Evolutionary conservation across 345 rosid species (phyloP).

Genomic region (Dimocarpus longan): DNA sequence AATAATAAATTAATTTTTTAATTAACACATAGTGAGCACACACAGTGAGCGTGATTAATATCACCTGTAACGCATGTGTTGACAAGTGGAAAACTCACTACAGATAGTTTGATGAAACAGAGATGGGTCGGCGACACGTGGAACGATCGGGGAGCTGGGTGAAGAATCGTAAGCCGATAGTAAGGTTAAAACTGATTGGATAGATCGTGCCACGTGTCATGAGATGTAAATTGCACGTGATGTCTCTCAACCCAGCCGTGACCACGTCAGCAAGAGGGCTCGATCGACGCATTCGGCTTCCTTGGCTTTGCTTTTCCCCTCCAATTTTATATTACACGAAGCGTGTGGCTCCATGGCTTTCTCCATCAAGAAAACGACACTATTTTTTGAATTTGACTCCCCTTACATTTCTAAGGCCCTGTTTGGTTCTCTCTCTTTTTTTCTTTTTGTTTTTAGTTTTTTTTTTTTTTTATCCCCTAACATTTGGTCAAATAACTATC

Average conservation of each 20-base stretch:
- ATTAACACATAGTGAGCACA: not conserved
- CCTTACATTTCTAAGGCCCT: not conserved
- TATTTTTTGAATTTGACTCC: not conserved
- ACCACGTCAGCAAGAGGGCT: constrained; percentile 1
- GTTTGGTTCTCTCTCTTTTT: not conserved
- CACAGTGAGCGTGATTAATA: not conserved
- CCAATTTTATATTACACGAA: not conserved
- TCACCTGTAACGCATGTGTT: not conserved
- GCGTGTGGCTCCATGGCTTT: constrained; percentile 8
- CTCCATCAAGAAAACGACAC: not conserved
- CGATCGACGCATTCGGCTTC: not conserved
- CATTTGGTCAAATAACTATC: too few species aligned
- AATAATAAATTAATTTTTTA: too few species aligned
- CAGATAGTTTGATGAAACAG: not conserved
- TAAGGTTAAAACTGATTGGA: not conserved
- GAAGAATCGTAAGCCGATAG: not conserved
- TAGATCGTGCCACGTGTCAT: not conserved
- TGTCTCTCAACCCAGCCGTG: not conserved
- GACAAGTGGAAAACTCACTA: not conserved
- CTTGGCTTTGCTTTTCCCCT: too few species aligned
- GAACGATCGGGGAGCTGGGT: not conserved
- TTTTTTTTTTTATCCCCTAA: too few species aligned
- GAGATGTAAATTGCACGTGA: not conserved
- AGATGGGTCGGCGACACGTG: not conserved
- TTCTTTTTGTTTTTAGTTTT: too few species aligned